Conservation (phyloP, 2,329 filamentous ascomycete genomes). For the Shiraia sp. region DNA sequence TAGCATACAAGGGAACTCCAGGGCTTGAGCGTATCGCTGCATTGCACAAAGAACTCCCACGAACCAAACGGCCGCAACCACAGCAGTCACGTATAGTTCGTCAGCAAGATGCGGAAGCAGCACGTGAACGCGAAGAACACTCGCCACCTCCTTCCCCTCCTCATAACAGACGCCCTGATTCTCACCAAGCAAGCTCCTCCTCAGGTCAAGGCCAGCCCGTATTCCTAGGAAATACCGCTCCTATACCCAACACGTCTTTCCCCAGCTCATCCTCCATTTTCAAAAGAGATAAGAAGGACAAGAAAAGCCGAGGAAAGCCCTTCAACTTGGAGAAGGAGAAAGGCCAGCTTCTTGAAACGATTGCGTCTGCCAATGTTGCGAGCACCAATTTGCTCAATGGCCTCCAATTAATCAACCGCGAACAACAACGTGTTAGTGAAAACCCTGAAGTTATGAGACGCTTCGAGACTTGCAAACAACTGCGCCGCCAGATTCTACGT, state of each 20-base stretch:
- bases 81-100: slow-evolving; percentile 81
- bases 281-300: slow-evolving; percentile 58
- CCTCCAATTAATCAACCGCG: slow-evolving; percentile 87
- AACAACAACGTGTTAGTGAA: slow-evolving; percentile 83
- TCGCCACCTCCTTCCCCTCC: slow-evolving; percentile 40
- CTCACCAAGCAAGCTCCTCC: slow-evolving; percentile 34
- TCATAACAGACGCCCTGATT: slow-evolving; percentile 24
- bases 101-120: slow-evolving; percentile 76
- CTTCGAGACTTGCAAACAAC: slow-evolving; percentile 84
- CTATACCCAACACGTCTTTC: slow-evolving; percentile 53
- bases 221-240: slow-evolving; percentile 27
- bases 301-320: slow-evolving; percentile 59
- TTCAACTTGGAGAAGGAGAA: slow-evolving; percentile 91
- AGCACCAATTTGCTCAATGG: slow-evolving; percentile 89
- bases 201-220: slow-evolving; percentile 29
- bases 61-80: slow-evolving; percentile 63
- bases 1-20: slow-evolving; percentile 76
- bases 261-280: slow-evolving; percentile 38
- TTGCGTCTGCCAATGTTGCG: slow-evolving; percentile 86
- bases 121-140: slow-evolving; percentile 64
- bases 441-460: slow-evolving; percentile 73
- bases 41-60: slow-evolving; percentile 72
- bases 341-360: slow-evolving; percentile 81
- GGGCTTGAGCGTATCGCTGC: slow-evolving; percentile 80
- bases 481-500: slow-evolving; percentile 81